Base-by-base conservation (phyloP, 495 filamentous ascomycete species). In the Xylaria telfairii region DNA sequence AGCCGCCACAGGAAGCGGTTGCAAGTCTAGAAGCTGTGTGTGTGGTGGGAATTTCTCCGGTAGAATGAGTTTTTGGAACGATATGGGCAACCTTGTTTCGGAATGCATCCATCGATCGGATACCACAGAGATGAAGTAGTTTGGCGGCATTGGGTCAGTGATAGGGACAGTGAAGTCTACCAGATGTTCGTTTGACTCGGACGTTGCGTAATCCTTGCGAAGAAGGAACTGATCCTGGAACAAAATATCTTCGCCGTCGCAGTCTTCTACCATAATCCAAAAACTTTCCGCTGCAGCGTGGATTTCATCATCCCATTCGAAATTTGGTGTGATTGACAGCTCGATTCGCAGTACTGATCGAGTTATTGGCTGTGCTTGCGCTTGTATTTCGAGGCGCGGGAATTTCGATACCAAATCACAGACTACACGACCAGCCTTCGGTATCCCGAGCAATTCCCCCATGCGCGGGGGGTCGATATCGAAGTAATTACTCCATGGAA, bases 31-130 rank as follows among this genome's bases (percentile, higher is more conserved):
- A 24, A 98, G 81, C 41, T 91, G 93, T 4, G 96, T 99, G 78
- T 97, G 95, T 32, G 96, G 90, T 46, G 93, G 96, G 80, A 99
- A 98, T 65, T 96, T 94, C 81, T 97, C 95, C 0, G 96, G 96
- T 5, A 99, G 88, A 68, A 96, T 90, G 19, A 99, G 83, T 77
- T 97, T 97, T 76, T 95, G 92, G 84, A 99, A 98, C 0, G 95
- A 95, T 0, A 99, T 91, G 0, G 95, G 90, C 53, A 99, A 83
- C 76, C 95, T 96, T 8, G 94, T 96, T 82, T 98, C 95, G 15
- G 95, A 93, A 75, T 97, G 93, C 93, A 98, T 96, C 96, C 96
- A 99, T 67, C 96, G 87, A 74, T 99, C 96, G 3, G 95, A 98
- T 19, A 97, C 84, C 66, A 98, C 86, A 1, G 93, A 93, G 76